Evolutionary conservation across 192 early-diverging fungal species (phyloP).

Genomic region (Coemansia sp.): DNA sequence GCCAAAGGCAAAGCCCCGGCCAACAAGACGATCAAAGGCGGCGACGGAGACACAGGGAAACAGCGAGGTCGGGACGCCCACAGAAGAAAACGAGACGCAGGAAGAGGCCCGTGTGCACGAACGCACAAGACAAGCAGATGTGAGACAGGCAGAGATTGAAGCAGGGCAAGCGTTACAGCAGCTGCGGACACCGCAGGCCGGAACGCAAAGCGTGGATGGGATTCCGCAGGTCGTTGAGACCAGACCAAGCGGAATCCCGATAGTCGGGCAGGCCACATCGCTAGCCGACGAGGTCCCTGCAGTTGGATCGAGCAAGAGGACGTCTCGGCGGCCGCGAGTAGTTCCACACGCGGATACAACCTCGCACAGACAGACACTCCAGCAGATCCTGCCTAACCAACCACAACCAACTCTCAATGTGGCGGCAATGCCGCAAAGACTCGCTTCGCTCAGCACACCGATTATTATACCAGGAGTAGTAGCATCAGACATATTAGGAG

Average conservation of each 20-base stretch:
- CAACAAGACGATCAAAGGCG: constrained; percentile 5
- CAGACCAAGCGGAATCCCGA: constrained; percentile 6
- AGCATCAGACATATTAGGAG: background rate
- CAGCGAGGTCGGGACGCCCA: constrained; percentile 8
- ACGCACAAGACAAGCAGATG: background rate
- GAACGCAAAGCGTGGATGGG: background rate
- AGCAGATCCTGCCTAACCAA: background rate
- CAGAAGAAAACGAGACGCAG: constrained; percentile 1
- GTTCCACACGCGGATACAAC: background rate
- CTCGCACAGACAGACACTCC: background rate
- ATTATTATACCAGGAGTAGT: background rate
- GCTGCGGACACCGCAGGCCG: constrained; percentile 7
- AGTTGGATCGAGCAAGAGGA: background rate
- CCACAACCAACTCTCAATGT: constrained; percentile 5
- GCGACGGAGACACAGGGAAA: background rate
- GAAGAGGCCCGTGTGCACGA: background rate
- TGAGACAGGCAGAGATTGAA: constrained; percentile 10
- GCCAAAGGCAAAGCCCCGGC: constrained; percentile 42
- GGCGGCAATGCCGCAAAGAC: constrained; percentile 10
- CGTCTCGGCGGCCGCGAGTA: background rate
- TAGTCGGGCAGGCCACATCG: constrained; percentile 9
- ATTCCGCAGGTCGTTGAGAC: constrained; percentile 5
- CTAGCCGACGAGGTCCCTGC: background rate
- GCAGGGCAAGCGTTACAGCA: constrained; percentile 8
- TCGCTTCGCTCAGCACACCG: constrained; percentile 37